Conservation (phyloP, 2,329 filamentous ascomycete genomes). For the Botrytis fragariae region DNA sequence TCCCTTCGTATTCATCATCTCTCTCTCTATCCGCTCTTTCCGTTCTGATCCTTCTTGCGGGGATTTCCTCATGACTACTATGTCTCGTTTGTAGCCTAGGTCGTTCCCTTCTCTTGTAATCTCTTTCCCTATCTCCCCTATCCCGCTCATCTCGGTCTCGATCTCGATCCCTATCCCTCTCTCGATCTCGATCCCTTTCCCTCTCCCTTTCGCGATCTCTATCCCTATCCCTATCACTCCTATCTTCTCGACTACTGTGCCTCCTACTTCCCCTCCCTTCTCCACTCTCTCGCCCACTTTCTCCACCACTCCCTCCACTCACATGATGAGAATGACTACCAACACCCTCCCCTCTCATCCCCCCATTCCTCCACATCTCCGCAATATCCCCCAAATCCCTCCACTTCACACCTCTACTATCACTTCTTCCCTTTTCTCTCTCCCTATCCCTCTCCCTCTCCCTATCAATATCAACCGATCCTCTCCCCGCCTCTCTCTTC, state of each 20-base stretch:
- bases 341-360: constrained; percentile 21
- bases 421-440: constrained; percentile 30
- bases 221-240: constrained; percentile 19
- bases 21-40: constrained; percentile 26
- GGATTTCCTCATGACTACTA: constrained; percentile 17
- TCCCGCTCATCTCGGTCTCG: constrained; percentile 23
- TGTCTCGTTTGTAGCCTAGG: constrained; percentile 9
- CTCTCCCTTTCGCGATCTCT: constrained; percentile 11
- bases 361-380: constrained; percentile 23
- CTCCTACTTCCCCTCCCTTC: constrained; percentile 22
- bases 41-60: constrained; percentile 10
- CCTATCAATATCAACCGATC: constrained; percentile 35
- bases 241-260: constrained; percentile 26
- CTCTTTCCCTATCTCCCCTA: constrained; percentile 22
- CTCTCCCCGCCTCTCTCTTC: constrained; percentile 28
- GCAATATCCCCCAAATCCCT: constrained; percentile 20
- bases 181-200: constrained; percentile 6
- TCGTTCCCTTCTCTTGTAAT: constrained; percentile 13
- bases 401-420: constrained; percentile 13
- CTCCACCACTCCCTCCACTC: constrained; percentile 18
- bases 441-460: constrained; percentile 36
- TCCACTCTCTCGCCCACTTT: constrained; percentile 20
- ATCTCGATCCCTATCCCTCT: constrained; percentile 22
- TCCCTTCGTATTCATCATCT: constrained; percentile 18
- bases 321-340: constrained; percentile 13